phyloP scores from a whole-genome alignment of 23 red algal species.

The Gracilariopsis chorda region DNA sequence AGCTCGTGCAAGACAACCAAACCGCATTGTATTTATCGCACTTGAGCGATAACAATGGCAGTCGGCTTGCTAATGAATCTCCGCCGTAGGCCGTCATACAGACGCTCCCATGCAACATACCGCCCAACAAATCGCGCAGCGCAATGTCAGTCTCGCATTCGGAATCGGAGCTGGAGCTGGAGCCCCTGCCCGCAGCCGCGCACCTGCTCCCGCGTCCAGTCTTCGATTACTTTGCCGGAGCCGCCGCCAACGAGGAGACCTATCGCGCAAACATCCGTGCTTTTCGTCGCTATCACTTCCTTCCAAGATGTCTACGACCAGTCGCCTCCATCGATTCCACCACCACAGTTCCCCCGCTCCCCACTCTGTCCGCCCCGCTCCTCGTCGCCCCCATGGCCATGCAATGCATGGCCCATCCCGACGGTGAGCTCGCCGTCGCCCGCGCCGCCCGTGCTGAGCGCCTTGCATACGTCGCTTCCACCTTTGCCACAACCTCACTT shows the following conservation, averaged over 20 bases:
- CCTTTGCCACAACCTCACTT: slow-evolving; percentile 72
- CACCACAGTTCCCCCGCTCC: slow-evolving; percentile 39
- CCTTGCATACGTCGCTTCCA: slow-evolving; percentile 64
- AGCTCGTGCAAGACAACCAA: no score
- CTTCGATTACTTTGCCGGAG: slow-evolving; percentile 85
- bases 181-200: slow-evolving; percentile 1
- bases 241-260: slow-evolving; percentile 80
- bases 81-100: no score
- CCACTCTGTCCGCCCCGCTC: slow-evolving; percentile 57
- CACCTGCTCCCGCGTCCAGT: slow-evolving; percentile 59
- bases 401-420: slow-evolving; percentile 94
- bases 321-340: slow-evolving; percentile 38
- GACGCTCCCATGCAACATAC: no score
- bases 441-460: slow-evolving; percentile 50
- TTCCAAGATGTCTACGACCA: slow-evolving; percentile 69
- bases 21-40: no score
- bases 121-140: no score
- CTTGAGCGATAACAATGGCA: no score
- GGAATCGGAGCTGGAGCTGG: no score
- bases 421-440: slow-evolving; percentile 85
- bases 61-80: no score
- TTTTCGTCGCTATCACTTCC: slow-evolving; percentile 62
- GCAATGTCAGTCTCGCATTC: no score
- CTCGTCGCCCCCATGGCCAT: slow-evolving; percentile 88
- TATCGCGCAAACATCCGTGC: slow-evolving; percentile 71